A percentile compares a stretch with the other conserved stretches of the same genome.
phyloP scores from a whole-genome alignment of 2,329 filamentous ascomycete species.

The Scedosporium apiospermum region DNA sequence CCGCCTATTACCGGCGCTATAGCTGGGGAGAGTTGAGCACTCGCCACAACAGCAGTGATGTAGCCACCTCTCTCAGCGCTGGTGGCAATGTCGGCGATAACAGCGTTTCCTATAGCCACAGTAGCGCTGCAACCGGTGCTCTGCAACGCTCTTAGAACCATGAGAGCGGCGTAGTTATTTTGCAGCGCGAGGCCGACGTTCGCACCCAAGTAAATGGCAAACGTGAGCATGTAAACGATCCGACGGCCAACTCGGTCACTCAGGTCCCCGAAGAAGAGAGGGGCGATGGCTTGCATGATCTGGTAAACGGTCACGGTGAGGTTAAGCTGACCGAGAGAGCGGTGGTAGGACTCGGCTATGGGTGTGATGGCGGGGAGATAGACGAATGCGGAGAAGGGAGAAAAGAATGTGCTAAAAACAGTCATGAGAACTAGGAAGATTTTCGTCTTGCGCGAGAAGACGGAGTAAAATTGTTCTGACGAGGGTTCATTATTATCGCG shows the following conservation, averaged over 20 bases:
- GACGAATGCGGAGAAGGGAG: constrained; percentile 37
- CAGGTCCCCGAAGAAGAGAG: constrained; percentile 45
- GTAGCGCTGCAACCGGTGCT: constrained; percentile 50
- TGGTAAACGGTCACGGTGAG: constrained; percentile 46
- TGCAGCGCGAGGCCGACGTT: constrained; percentile 44
- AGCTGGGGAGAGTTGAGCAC: constrained; percentile 20
- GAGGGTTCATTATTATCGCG: neutral
- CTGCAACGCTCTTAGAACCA: constrained; percentile 47
- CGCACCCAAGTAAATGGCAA: constrained; percentile 41
- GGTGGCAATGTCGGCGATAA: constrained; percentile 55
- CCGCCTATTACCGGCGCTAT: constrained; percentile 51
- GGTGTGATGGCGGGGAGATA: constrained; percentile 44
- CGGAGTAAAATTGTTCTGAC: constrained; percentile 14
- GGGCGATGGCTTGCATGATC: constrained; percentile 51
- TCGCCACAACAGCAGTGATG: constrained; percentile 20
- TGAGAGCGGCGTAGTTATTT: constrained; percentile 36
- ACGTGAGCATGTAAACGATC: constrained; percentile 43
- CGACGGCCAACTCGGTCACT: constrained; percentile 45
- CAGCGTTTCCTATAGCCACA: constrained; percentile 44
- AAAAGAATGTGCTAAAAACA: constrained; percentile 31
- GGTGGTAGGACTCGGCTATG: constrained; percentile 36
- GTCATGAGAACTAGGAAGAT: constrained; percentile 29
- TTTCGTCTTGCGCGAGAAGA: constrained; percentile 30
- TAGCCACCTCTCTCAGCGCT: constrained; percentile 52
- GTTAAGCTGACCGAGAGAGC: constrained; percentile 32